Base-by-base conservation (phyloP, 805 yeast species). In the Torulaspora indica region DNA sequence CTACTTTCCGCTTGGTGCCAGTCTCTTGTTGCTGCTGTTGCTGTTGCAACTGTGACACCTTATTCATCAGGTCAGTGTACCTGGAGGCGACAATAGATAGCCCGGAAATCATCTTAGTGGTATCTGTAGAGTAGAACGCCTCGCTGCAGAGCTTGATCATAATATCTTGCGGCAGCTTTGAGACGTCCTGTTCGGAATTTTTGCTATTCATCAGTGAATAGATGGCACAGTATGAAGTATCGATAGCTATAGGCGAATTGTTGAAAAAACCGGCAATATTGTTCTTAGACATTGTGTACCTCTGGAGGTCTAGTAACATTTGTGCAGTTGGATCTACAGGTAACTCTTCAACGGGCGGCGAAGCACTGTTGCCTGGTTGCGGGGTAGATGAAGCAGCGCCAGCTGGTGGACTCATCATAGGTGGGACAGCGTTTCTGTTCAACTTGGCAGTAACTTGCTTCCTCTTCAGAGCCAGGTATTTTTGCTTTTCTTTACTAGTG, bases 11-110 rank as follows among this genome's bases (percentile, higher is more conserved):
- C 31, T 51, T 55, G n/a, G 7, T 12, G n/a, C 46, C 18, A 20
- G 35, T 32, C 18, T 14, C 43, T 12, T 30, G 33, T 30, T 39
- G 31, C 38, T 40, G 33, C 22, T 41, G 41, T 38, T 24, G 15
- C 31, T 45, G 18, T 22, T 40, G 27, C 17, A 46, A 48, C 38
- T 51, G 44, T 8, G 49, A 43, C 12, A 54, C 44, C 40, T 62
- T 66, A 17, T 58, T 61, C 53, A 68, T 59, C 13, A 73, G 69
- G 55, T 74, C 76, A 8, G 72, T 65, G 55, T 83, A 85, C 49
- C 97, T 72, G 8, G 81, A 76, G 12, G 79, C 72, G 5, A 87
- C 76, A 32, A 86, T 78, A n/a, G 78, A 77, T 46, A 89, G 67
- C 1, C 87, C 95, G 42, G 78, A 76, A 12, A 78, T 70, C 20